Base-by-base conservation (phyloP, 768 basidiomycete genomes). In the Thelephora ganbajun region DNA sequence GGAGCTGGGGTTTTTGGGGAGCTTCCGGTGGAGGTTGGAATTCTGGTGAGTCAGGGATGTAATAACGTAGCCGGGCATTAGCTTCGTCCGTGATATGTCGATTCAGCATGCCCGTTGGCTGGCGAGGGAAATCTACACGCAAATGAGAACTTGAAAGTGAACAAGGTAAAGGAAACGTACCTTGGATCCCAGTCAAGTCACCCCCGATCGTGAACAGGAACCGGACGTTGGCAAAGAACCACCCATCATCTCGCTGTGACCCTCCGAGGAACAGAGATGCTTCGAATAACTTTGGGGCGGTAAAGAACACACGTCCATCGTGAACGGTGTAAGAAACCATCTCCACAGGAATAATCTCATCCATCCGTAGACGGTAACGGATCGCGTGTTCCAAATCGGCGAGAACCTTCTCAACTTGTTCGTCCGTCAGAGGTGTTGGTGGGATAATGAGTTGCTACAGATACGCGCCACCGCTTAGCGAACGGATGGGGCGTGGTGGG, bases 181-280 rank as follows among this genome's bases (percentile, higher is more conserved):
- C 83, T 72, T 87, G 79, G 48, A 79, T 65, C 11, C 77, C 77
- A 33, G 80, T 83, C 35, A 77, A 65, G 58, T 86, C 85, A 11
- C 86, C 85, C 13, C 80, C 80, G 5, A 87, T 71, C 30, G 65
- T 77, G 39, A 89, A 75, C 23, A 82, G 66, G 56, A 90, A 89
- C 56, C 83, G 79, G 0, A 83, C 80, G 49, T 76, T 66, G 18
- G 86, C 80, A 52, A 89, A 82, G 62, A 92, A 92, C 91, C 91
- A 96, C 1, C 81, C 79, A 51, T 87, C 84, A 42, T 73, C 68
- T 51, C 68, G 65, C 50, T 77, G 72, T 16, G 76, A 80, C 18
- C 87, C 89, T 47, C 74, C 73, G 47, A 91, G 69, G 54, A 78
- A 89, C 23, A 90, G 62, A 2, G 83, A 81, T 6, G 76, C 74